Base-by-base conservation (phyloP, 2,329 filamentous ascomycete genomes). In the Dryadomyces quercus-mongolicae region DNA sequence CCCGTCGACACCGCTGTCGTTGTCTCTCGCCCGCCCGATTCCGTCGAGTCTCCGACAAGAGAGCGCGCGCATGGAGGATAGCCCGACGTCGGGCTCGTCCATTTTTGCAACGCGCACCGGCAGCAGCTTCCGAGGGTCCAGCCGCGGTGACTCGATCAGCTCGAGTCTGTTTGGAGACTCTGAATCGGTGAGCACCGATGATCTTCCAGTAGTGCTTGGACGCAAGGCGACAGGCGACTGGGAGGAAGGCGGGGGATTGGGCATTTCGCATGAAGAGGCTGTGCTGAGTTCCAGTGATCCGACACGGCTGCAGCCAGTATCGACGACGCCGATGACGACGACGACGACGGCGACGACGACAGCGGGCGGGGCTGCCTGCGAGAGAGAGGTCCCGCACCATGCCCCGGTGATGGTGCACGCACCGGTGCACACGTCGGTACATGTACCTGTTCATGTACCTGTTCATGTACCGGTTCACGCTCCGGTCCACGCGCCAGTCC, bases 161-260 rank as follows among this genome's bases (percentile, higher is more conserved):
- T 94, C 87, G 10, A 91, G 88, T 64, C 80, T 93, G 50, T 93
- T 92, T 68, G 90, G 89, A 3, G 92, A 96, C 63, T 82, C 84
- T 6, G 89, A 95, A 60, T 86, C 85, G 13, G 81, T 85, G 47
- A 83, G 81, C 40, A 81, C 83, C 7, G 90, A 95, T 53, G 89
- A 95, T 54, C 74, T 88, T 40, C 82, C 88, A 9, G 13, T 91
- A 12, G 80, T 88, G 43, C 80, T 92, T 56, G 85, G 81, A 62
- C 81, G 86, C 52, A 87, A 87, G 63, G 74, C 80, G 16, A 82
- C 80, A 0, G 85, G 85, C 44, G 88, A 95, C 38, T 93, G 87
- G 88, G 82, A 83, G 42, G 85, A 89, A 55, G 76, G 80, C 47
- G 89, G 36, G 36, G 36, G 88, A 0, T 72, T 95, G 9, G 88